Evolutionary conservation across 2,329 filamentous ascomycete species (phyloP), one percentile per base, ranked within the genome.

Genomic region (Neonectria punicea): DNA sequence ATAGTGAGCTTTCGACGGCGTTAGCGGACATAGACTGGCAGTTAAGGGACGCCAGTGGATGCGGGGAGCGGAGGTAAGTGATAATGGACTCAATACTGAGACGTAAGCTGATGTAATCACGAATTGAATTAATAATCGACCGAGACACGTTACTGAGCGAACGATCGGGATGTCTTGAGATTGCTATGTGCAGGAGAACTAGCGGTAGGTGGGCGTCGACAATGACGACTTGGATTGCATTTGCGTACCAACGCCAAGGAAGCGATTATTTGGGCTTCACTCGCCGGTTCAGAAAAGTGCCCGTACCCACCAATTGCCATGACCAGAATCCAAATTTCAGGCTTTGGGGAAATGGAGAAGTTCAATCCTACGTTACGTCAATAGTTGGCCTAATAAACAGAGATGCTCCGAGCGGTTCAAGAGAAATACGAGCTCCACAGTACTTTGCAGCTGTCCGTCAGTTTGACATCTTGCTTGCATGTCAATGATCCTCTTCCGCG

Each of bases 1-100:
- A 50, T 57, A 54, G 18, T n/a, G 22, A 49, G 20, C 13, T 47
- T 30, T 34, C 34, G 41, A 66, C 65, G 72, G 72, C 67, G 72
- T 74, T 73, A 67, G 28, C 63, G 65, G 72, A 71, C 14, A 58
- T 68, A 59, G 36, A 18, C 11, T n/a, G n/a, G 25, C 16, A 41
- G 25, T 18, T n/a, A 20, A 25, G 47, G 25, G 41, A 41, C 39
- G 25, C 44, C 49, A 30, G 20, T 34, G 7, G 30, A 54, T 20
- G 11, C 18, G 20, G 28, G 47, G 57, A 44, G 57, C 46, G 47
- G 56, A 44, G 39, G 56, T 43, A 47, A 25, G n/a, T 22, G 36
- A 32, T 30, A 41, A 34, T 34, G n/a, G n/a, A 34, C 28, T 34
- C 49, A 18, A 51, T 6, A 11, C 34, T 41, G 13, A 28, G 49